Evolutionary conservation across 805 yeast genomes (phyloP).

Genomic region (Myxozyma kluyveri): DNA sequence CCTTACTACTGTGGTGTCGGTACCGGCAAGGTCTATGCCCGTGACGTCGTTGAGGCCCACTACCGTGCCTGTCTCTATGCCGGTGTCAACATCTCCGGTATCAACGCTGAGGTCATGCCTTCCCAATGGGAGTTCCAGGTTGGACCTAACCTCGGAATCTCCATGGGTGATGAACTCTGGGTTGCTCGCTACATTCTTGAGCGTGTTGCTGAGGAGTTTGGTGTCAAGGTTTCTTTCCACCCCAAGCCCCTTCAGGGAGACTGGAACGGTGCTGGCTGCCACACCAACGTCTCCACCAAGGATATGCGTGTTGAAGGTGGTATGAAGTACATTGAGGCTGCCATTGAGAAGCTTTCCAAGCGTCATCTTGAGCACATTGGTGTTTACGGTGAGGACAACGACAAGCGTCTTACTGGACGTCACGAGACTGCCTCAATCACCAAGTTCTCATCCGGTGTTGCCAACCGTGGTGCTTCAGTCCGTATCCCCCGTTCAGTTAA

Average conservation of each 20-base stretch:
- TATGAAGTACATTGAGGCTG: conserved; percentile 88
- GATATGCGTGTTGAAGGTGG: conserved; percentile 94
- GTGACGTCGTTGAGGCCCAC: conserved; percentile 98
- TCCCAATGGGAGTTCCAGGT: conserved; percentile 99
- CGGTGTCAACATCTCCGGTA: conserved; percentile 88
- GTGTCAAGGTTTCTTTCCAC: conserved; percentile 97
- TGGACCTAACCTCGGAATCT: conserved; percentile 94
- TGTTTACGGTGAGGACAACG: conserved; percentile 94
- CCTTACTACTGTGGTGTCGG: conserved; percentile 99
- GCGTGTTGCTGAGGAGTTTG: conserved; percentile 98
- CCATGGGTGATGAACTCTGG: conserved; percentile 98
- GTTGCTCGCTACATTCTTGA: conserved; percentile 87
- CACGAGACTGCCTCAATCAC: conserved; percentile 97
- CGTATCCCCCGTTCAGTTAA: conserved; percentile 99
- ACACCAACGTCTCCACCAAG: conserved; percentile 94
- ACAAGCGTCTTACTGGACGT: conserved; percentile 92
- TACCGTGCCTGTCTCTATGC: conserved; percentile 96
- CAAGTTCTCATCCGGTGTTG: conserved; percentile 92
- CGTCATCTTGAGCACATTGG: conserved; percentile 96
- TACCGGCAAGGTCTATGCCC: conserved; percentile 94
- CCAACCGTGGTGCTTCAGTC: conserved; percentile 98
- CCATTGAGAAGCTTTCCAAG: conserved; percentile 87
- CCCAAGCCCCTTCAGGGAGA: conserved; percentile 99
- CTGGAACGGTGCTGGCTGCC: conserved; percentile 99
- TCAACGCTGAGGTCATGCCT: conserved; percentile 99